Evolutionary conservation across 2,329 filamentous ascomycete genomes (phyloP).

Genomic region (Clonostachys rhizophaga): DNA sequence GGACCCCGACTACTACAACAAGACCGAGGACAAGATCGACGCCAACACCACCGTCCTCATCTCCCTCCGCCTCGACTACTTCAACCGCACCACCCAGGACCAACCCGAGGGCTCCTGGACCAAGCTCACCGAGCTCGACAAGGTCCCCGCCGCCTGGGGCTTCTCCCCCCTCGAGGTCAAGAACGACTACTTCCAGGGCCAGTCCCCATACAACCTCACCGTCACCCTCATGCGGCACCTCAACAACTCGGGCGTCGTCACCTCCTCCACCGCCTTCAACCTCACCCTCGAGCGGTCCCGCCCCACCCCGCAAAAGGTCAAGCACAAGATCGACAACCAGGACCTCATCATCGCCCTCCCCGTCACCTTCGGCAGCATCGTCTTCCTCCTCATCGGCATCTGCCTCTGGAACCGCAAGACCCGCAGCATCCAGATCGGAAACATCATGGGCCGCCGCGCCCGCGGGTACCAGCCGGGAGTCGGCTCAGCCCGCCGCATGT

Average conservation of each 20-base stretch:
- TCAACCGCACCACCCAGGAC: slow-evolving; percentile 27
- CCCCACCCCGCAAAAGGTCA: slow-evolving; percentile 24
- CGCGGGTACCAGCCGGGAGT: slow-evolving; percentile 33
- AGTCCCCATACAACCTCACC: slow-evolving; percentile 38
- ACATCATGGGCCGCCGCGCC: slow-evolving; percentile 41
- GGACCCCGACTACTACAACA: slow-evolving; percentile 47
- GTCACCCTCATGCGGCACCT: slow-evolving; percentile 34
- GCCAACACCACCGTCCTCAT: slow-evolving; percentile 21
- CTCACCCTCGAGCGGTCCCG: slow-evolving; percentile 24
- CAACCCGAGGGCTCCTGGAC: slow-evolving; percentile 22
- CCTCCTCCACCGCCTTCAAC: slow-evolving; percentile 34
- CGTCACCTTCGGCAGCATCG: slow-evolving; percentile 38
- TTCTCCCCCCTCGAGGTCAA: slow-evolving; percentile 42
- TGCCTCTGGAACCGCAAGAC: slow-evolving; percentile 49
- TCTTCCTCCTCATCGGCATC: slow-evolving; percentile 46
- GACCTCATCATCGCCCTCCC: slow-evolving; percentile 50
- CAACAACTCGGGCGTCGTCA: slow-evolving; percentile 18
- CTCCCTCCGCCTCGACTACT: slow-evolving; percentile 32
- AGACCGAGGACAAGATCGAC: slow-evolving; percentile 20
- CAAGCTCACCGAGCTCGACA: slow-evolving; percentile 25
- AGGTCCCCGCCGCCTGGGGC: slow-evolving; percentile 34
- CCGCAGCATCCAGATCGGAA: slow-evolving; percentile 45
- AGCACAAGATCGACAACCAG: slow-evolving; percentile 22
- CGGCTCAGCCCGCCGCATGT: slow-evolving; percentile 26
- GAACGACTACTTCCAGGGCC: slow-evolving; percentile 24